Base-by-base conservation (phyloP, 192 early-diverging fungal genomes). In the Linderina pennispora region DNA sequence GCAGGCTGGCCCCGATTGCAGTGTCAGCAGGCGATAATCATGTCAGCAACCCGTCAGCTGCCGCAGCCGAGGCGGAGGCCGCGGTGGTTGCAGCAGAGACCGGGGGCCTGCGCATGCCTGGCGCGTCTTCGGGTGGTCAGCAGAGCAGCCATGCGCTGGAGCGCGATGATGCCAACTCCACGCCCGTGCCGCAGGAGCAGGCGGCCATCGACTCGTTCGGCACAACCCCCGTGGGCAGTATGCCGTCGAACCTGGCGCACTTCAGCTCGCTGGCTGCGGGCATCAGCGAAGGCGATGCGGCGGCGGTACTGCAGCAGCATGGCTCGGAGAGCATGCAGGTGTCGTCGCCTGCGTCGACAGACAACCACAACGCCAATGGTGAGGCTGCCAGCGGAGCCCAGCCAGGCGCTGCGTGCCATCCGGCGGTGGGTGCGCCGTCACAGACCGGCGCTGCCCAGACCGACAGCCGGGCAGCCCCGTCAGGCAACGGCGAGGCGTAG, bases 191-290 rank as follows among this genome's bases (percentile, higher is more conserved):
- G 6, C 53, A 37, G 22, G 60, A 66, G 40, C 54, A 66, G 21
- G 50, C 55, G 6, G 55, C 59, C 24, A 18, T 60, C n/a, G 58
- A 67, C 24, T 67, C 64, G 53, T 74, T 74, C 41, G 54, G 70
- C 21, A 47, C 70, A 24, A 74, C 70, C 47, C 70, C 70, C 0
- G 70, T 74, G 8, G 64, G 54, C 33, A 58, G 58, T 24, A 43
- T 62, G 54, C 57, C 63, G 19, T 53, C 58, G 3, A 61, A 45
- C 31, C 33, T 64, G 40, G 44, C 56, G 25, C 58, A 55, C 18
- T 34, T 48, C 20, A 40, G 34, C 45, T 21, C 25, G 20, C 32
- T 34, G 26, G 43, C 31, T 24, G 43, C 0, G 43, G 8, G 4
- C 25, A 33, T 8, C 21, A 11, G 21, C 19, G n/a, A n/a, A n/a